Evolutionary conservation across 192 early-diverging fungal species (phyloP).

Genomic region (Podochytrium sp.): DNA sequence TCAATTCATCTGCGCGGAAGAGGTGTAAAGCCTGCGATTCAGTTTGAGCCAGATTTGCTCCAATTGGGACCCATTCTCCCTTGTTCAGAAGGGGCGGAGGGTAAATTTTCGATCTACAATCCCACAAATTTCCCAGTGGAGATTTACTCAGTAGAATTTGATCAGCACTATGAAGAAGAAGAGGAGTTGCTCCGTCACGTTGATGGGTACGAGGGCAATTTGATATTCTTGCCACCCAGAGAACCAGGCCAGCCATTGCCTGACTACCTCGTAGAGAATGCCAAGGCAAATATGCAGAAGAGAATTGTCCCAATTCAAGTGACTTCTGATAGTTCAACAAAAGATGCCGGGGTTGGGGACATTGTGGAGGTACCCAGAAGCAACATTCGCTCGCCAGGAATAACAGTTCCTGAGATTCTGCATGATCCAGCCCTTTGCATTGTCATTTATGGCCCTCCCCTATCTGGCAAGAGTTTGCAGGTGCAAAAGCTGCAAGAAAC

Average conservation of each 20-base stretch:
- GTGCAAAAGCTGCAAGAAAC: slow-evolving; percentile 37
- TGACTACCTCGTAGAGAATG: slow-evolving; percentile 44
- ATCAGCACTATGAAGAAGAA: slow-evolving; percentile 57
- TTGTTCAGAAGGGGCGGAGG: slow-evolving; percentile 51
- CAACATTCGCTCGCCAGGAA: slow-evolving; percentile 1
- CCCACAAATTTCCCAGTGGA: slow-evolving; percentile 55
- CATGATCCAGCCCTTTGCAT: slow-evolving; percentile 33
- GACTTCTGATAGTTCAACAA: not conserved
- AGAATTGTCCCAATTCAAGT: slow-evolving; percentile 4
- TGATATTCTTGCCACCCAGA: slow-evolving; percentile 49
- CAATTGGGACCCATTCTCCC: slow-evolving; percentile 56
- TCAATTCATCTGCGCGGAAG: slow-evolving; percentile 43
- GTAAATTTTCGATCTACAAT: slow-evolving; percentile 50
- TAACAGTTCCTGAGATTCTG: not conserved
- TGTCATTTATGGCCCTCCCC: slow-evolving; percentile 60
- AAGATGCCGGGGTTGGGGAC: slow-evolving; percentile 40
- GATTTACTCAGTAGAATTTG: slow-evolving; percentile 59
- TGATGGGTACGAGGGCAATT: slow-evolving; percentile 44
- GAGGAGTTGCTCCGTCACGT: slow-evolving; percentile 48
- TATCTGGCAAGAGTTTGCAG: slow-evolving; percentile 55
- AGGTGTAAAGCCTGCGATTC: slow-evolving; percentile 44
- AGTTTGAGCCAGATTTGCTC: slow-evolving; percentile 54
- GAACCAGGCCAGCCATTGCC: slow-evolving; percentile 47
- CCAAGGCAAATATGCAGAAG: slow-evolving; percentile 30
- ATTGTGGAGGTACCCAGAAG: slow-evolving; percentile 34